A percentile compares a stretch with the other conserved stretches of the same genome.
Evolutionary conservation across 75 land plant species (phyloP).

Genomic region (Picea glauca): DNA sequence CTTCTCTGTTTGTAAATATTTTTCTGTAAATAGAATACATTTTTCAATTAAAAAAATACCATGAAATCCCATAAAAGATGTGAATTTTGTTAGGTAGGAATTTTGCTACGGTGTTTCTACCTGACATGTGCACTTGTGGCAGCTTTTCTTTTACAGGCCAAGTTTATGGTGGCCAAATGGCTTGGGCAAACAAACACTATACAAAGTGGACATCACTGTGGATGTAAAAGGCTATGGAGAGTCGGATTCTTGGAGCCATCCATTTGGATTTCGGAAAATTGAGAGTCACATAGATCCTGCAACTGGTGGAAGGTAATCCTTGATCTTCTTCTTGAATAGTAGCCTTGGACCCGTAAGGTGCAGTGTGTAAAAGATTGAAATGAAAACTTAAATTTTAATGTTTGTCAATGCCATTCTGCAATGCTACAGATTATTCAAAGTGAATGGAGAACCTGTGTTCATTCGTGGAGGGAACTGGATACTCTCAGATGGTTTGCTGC

Average conservation of each 20-base stretch:
- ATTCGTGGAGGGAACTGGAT: slow-evolving; percentile 99
- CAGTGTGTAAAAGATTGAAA: background rate
- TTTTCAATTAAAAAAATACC: too few species aligned
- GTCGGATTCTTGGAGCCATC: slow-evolving; percentile 82
- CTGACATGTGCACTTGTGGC: slow-evolving; percentile 6
- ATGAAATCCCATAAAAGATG: background rate
- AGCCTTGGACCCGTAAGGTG: background rate
- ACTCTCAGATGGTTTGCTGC: slow-evolving; percentile 86
- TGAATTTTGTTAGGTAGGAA: slow-evolving; percentile 1
- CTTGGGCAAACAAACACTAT: slow-evolving; percentile 88
- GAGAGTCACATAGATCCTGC: slow-evolving; percentile 63
- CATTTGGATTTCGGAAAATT: slow-evolving; percentile 92
- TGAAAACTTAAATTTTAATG: background rate
- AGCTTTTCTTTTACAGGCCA: slow-evolving; percentile 90
- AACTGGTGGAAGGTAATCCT: slow-evolving; percentile 83
- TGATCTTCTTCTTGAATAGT: background rate
- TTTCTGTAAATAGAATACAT: too few species aligned
- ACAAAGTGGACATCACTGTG: slow-evolving; percentile 70
- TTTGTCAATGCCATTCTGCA: background rate
- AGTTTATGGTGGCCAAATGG: slow-evolving; percentile 99
- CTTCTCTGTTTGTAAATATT: too few species aligned
- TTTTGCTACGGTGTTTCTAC: background rate
- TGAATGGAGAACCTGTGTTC: slow-evolving; percentile 93
- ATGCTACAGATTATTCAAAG: slow-evolving; percentile 68
- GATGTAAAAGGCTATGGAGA: slow-evolving; percentile 78